Conservation (phyloP, 1,284 basidiomycete species). For the Trichosporon inkin region DNA sequence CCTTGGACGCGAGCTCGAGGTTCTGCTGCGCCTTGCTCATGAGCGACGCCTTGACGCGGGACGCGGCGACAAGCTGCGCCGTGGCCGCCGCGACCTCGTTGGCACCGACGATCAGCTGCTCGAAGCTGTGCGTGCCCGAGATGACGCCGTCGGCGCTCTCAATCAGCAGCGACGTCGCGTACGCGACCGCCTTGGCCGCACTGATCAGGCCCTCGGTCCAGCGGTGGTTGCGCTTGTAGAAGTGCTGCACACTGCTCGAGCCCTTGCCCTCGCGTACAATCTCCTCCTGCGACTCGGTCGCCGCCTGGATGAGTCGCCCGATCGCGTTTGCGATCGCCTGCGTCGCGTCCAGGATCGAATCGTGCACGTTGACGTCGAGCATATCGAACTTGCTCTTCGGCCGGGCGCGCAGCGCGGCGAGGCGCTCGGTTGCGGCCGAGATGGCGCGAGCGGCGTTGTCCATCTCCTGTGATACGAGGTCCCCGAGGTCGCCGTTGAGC, state of each 20-base stretch:
- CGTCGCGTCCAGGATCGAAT: constrained; percentile 89
- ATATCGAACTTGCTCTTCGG: constrained; percentile 81
- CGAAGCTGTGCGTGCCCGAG: constrained; percentile 90
- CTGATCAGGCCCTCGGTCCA: constrained; percentile 99
- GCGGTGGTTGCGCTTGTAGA: constrained; percentile 99
- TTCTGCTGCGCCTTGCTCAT: constrained; percentile 98
- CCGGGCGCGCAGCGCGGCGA: constrained; percentile 84
- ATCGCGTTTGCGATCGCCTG: constrained; percentile 95
- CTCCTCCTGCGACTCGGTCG: constrained; percentile 95
- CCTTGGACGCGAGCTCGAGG: constrained; percentile 92
- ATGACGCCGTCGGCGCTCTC: constrained; percentile 97
- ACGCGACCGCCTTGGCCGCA: constrained; percentile 95
- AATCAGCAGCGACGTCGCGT: constrained; percentile 93
- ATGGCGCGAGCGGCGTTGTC: constrained; percentile 87
- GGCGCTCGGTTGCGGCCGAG: constrained; percentile 81
- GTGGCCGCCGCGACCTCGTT: constrained; percentile 97
- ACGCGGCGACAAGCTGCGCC: constrained; percentile 96
- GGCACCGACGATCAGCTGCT: constrained; percentile 98
- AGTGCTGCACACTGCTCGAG: constrained; percentile 84
- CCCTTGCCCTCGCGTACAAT: constrained; percentile 95
- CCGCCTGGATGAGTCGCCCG: constrained; percentile 87
- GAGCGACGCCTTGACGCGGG: constrained; percentile 93
- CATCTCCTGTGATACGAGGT: constrained; percentile 97
- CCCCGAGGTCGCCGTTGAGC: constrained; percentile 88
- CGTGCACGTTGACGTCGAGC: constrained; percentile 93